Evolutionary conservation across 805 yeast genomes (phyloP), one percentile per base, ranked within the genome.

Genomic region (Starmerella powellii): DNA sequence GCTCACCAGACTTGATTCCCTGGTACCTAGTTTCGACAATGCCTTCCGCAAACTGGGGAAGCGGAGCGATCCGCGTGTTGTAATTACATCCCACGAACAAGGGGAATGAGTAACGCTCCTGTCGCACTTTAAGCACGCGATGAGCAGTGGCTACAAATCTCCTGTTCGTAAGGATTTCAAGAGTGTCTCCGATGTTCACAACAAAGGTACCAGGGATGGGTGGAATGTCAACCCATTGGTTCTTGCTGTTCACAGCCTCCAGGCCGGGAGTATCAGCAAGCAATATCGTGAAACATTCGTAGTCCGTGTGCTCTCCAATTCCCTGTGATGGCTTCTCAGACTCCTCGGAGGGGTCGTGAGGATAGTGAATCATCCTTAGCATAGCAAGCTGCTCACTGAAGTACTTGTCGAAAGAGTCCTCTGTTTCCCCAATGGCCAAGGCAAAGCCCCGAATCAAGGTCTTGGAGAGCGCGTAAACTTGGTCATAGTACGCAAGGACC

Each of bases 251-350:
- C 45, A 72, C 70, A 8, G 73, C 79, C 49, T 75, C 76, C 27
- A 75, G 61, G 1, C 78, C 74, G 29, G 72, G 65, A 3, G 55
- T 57, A 42, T 68, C 62, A 10, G 75, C 81, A 52, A 77, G 81
- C 49, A 67, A 71, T 11, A 78, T 74, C 21, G 49, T 46, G 27
- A 46, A 27, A 16, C 40, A 43, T 27, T 46, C 49, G 53, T 66
- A 73, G 29, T 79, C 86, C 43, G 80, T 67, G 53, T 78, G 85
- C 3, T 80, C 78, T 1, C 82, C 81, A 16, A 68, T 72, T 0
- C 80, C 80, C 3, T 48, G 53, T 18, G 40, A 33, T 23, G 26
- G 26, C 10, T 23, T 8, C 26, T 23, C 10, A n/a, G 26, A 6
- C 26, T 6, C 10, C 3, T 34, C 37, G 10, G 31, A 41, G 28